Base-by-base conservation (phyloP, 2,329 filamentous ascomycete species). In the Aspergillus sp. region DNA sequence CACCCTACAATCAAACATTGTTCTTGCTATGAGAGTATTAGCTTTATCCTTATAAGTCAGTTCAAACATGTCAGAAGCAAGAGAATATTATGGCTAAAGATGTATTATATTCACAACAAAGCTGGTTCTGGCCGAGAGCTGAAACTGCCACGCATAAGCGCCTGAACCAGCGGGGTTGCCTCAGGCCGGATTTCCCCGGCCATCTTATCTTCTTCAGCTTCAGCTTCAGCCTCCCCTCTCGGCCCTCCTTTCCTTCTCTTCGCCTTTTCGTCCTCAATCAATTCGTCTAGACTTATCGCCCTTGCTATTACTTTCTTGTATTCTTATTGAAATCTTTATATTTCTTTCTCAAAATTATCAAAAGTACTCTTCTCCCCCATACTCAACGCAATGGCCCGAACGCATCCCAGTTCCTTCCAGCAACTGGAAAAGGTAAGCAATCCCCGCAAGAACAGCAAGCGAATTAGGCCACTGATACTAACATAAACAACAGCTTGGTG, bases 381-480 rank as follows among this genome's bases (percentile, higher is more conserved):
- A 12, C 3, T 30, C 13, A 52, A 11, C 27, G 8, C 19, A 33
- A 60, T 60, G 58, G 53, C 58, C 15, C 51, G 55, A 50, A 52
- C 58, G n/a, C 51, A 51, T 20, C 51, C 55, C 30, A 58, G 45
- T 40, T 60, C 58, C 30, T 60, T 60, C 33, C 58, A 60, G 37
- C 58, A 60, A 41, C 42, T 60, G 20, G 58, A 60, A 58, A 60
- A 60, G 27, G 58, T 60, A 58, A 34, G 46, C 45, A 45, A 27
- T n/a, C 6, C 12, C 39, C 20, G 19, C 15, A 7, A 17, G 27
- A 5, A 13, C 17, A 34, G 15, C 15, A 46, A 17, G 27, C 12
- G 40, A 8, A 37, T 15, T n/a, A 19, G 6, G 37, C n/a, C 12
- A 48, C 22, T 5, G 24, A 20, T 22, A 42, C 22, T 20, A 37